Evolutionary conservation across 83 land plant species (phyloP), one percentile per base, ranked within the genome.

Genomic region (Larix sibirica): DNA sequence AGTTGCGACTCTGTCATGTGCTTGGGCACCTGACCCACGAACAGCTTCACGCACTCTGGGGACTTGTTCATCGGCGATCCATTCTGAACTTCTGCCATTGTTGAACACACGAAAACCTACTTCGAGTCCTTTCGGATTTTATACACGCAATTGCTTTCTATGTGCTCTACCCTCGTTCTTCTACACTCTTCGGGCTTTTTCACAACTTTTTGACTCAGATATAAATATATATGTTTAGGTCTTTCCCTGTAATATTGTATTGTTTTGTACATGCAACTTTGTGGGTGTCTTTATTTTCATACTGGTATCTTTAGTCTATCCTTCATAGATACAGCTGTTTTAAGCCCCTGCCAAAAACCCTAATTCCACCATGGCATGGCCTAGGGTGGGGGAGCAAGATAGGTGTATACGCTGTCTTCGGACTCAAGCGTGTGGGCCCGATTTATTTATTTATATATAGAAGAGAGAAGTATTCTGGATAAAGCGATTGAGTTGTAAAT

Each of bases 21-120:
- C 89, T 96, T 96, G 18, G 99, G 99, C 64, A 97, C 88, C 86
- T 97, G 99, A 6, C 99, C 99, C 9, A 97, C 95, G 86, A 97
- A 97, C 3, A 97, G 91, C 91, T 97, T 97, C 79, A 97, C 99
- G 83, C 93, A 83, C 80, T 95, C 99, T 47, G 82, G 83, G 12
- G 54, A 77, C 18, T 12, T 21, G 66, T 77, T 24, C 56, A 50
- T 50, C 83, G 76, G 16, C 70, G 75, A 44, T 63, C 75, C 58
- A 20, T 79, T 54, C 69, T 21, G 74, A 36, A 13, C 74, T 31
- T 84, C 91, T 83, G 91, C 91, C 91, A 90, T 90, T 77, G 60
- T 68, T 66, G 84, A 68, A 83, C 40, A 0, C 79, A 10, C 76
- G 44, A 10, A 21, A 44, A 44, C n/a, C 42, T 40, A 10, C 56